Conservation (phyloP, 192 early-diverging fungal species). For the Gryganskiella cystojenkinii region DNA sequence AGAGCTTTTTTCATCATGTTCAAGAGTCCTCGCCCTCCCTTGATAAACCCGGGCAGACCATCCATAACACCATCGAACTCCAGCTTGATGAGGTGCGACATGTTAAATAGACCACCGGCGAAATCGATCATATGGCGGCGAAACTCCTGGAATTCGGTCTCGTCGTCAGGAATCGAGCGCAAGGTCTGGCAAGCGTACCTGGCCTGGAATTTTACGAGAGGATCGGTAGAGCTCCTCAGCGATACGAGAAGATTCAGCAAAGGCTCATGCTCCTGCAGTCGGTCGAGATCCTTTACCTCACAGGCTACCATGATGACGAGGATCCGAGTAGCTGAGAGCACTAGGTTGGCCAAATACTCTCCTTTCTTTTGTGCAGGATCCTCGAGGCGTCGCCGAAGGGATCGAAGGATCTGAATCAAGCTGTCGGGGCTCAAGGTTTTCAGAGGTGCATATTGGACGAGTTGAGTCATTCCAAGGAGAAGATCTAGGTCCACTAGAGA, state of each 20-base stretch:
- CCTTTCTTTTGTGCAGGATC: neutral
- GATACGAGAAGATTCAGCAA: neutral
- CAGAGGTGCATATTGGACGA: neutral
- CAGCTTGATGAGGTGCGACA: neutral
- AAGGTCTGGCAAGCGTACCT: neutral
- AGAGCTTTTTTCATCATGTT: neutral
- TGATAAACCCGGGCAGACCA: neutral
- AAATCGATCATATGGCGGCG: too few species aligned
- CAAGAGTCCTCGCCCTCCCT: neutral
- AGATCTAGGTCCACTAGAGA: neutral
- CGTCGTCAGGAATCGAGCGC: too few species aligned
- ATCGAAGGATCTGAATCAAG: conserved; percentile 4
- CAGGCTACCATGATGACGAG: conserved; percentile 14
- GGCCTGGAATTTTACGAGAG: neutral
- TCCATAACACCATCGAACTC: neutral
- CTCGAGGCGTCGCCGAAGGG: neutral
- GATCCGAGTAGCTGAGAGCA: neutral
- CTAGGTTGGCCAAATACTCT: neutral
- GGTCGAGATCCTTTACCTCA: conserved; percentile 4
- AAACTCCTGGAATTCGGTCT: too few species aligned
- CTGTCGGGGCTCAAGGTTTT: neutral
- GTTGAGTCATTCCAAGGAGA: neutral
- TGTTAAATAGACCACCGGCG: neutral
- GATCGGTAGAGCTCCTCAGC: neutral
- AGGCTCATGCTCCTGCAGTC: neutral